Base-by-base conservation (phyloP, 805 yeast species). In the Wickerhamomyces strasburgensis region DNA sequence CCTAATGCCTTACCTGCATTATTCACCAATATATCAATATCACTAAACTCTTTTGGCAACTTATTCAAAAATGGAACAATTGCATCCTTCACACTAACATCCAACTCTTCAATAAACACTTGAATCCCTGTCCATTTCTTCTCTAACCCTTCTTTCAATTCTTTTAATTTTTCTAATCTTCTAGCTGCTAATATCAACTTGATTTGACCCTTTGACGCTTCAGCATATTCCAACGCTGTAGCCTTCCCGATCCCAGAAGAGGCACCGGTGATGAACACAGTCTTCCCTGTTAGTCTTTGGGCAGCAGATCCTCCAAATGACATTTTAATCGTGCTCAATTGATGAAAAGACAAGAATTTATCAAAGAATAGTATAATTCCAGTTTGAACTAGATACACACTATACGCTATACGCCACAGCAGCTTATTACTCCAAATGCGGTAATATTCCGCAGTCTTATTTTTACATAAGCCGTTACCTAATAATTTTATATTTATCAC, bases 191-290 rank as follows among this genome's bases (percentile, higher is more conserved):
- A 68, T 42, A 87, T 67, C 50, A 86, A 71, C 54, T 81, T 80
- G 53, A 82, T 58, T 14, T 80, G 58, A 26, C 95, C 95, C 37
- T 75, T 67, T 18, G 90, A 70, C n/a, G 85, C 84, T 25, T 56
- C 78, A 23, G 96, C 93, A 48, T 86, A 78, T 57, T 89, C 95
- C 34, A 70, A 61, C 13, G 97, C 98, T 13, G 96, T 88, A 38
- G 95, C 90, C 49, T 77, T 78, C 14, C 98, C 98, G 52, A 90
- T 90, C 37, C 98, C 98, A 7, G 96, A 80, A 27, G 95, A 84
- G 10, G 97, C 98, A 44, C 98, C 98, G 14, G 98, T 86, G 54
- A 90, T 81, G 27, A 90, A 72, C 14, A 86, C 71, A 17, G 78
- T 77, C 57, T 90, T 89, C 31, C 82, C 83, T 24, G 81, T 78